Evolutionary conservation across 2,329 filamentous ascomycete species (phyloP), one percentile per base, ranked within the genome.

Genomic region (Huntiella abstrusa): DNA sequence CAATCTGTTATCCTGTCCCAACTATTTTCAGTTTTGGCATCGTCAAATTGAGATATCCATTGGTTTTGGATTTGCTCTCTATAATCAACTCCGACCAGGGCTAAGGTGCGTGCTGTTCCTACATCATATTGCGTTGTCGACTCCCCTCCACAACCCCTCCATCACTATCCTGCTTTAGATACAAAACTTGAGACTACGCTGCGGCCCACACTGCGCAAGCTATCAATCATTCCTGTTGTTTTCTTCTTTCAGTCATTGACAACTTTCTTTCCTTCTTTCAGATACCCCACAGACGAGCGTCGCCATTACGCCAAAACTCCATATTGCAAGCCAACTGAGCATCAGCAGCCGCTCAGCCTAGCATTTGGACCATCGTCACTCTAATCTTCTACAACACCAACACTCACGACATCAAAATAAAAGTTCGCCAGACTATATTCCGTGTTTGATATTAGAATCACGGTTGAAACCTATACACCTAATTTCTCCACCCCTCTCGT

Each of bases 161-260:
- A 11, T 34, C 16, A 34, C 19, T 16, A 39, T 34, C 16, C 13
- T 11, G 15, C 34, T 22, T 45, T 33, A 35, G 28, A 45, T 49
- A 47, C 45, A 50, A 50, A 49, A 47, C 45, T 50, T 50, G 34
- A 19, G 45, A 39, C 17, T 43, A 33, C 47, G 33, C 45, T 47
- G 19, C 40, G 42, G 36, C 45, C 36, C 35, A 28, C 22, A 7
- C 7, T 28, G 22, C 41, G 28, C 37, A 19, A 39, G 37, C 39
- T 19, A 16, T 43, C 34, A 5, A 48, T 11, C 43, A 45, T 50
- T 43, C 39, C 45, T 47, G 16, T 45, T 22, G n/a, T 17, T 19
- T 49, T 40, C 41, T 39, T 41, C 42, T 40, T 36, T 38, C 33
- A 19, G 40, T 45, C 33, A 46, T 16, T 46, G n/a, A 41, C 28